Evolutionary conservation across 176 grass and related monocot genomes (phyloP).

Genomic region (Carex littledalei): DNA sequence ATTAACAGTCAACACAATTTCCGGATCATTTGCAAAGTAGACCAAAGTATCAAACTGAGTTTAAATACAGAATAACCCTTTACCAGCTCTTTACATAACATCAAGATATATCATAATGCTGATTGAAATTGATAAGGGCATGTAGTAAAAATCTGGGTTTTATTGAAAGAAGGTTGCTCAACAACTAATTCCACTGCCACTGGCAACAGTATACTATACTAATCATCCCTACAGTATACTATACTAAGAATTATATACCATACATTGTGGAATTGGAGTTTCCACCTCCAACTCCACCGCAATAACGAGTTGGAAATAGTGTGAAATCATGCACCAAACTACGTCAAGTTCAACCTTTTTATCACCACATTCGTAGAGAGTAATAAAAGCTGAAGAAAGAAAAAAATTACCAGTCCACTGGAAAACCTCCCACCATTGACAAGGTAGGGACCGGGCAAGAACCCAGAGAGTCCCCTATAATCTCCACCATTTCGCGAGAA

Average conservation of each 20-base stretch:
- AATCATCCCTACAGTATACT: neutral
- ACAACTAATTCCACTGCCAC: neutral
- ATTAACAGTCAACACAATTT: neutral
- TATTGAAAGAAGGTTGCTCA: neutral
- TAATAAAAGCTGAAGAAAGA: neutral
- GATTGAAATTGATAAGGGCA: neutral
- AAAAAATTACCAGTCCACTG: conserved; percentile 25
- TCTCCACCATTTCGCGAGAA: conserved; percentile 4
- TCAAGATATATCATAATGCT: neutral
- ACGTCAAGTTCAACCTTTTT: neutral
- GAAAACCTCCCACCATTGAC: conserved; percentile 18
- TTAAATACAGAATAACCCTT: neutral
- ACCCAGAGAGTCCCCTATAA: conserved; percentile 17
- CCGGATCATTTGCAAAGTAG: neutral
- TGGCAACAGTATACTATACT: neutral
- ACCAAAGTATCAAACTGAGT: neutral
- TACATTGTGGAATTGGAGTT: neutral
- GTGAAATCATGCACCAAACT: neutral
- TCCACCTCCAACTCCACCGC: neutral
- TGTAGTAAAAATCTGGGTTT: neutral
- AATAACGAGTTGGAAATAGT: neutral
- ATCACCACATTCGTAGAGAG: neutral
- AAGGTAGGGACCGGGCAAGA: conserved; percentile 26
- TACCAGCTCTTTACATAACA: neutral
- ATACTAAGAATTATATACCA: neutral